A percentile compares a stretch with the other conserved stretches of the same genome.
phyloP scores from a whole-genome alignment of 148 eudicot species.

The Dianthus caryophyllus region DNA sequence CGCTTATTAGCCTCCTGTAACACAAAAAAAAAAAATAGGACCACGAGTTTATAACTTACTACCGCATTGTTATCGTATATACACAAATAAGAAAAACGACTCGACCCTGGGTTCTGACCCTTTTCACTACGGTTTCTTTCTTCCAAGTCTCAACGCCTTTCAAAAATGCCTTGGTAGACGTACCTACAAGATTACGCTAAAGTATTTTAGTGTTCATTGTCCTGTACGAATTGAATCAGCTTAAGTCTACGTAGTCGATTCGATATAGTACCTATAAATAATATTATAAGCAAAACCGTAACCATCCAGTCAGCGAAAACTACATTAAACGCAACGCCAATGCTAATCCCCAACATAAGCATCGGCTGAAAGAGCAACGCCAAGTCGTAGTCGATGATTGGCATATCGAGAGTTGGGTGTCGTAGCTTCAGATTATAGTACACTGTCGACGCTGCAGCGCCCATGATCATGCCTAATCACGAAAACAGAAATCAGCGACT shows the following conservation, averaged over 20 bases:
- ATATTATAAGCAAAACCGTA: conserved; percentile 70
- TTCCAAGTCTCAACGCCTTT: conserved; percentile 84
- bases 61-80: background rate
- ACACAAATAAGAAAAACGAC: background rate
- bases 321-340: conserved; percentile 86
- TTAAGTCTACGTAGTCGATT: no score
- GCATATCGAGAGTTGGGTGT: conserved; percentile 88
- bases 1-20: conserved; percentile 66
- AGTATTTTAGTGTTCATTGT: no score
- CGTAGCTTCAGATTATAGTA: conserved; percentile 77
- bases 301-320: conserved; percentile 97
- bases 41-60: no score
- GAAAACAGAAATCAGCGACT: conserved; percentile 13
- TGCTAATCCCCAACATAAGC: conserved; percentile 97
- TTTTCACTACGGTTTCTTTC: conserved; percentile 65
- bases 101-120: conserved; percentile 34
- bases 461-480: conserved; percentile 89
- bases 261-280: conserved; percentile 66
- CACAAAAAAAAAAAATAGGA: background rate
- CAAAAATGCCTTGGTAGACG: conserved; percentile 66
- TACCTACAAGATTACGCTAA: conserved; percentile 44
- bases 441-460: conserved; percentile 79
- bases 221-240: no score
- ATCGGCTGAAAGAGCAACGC: conserved; percentile 91
- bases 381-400: conserved; percentile 91